Conservation (phyloP, 495 filamentous ascomycete species). For the Xanthoparmelia taractica region DNA sequence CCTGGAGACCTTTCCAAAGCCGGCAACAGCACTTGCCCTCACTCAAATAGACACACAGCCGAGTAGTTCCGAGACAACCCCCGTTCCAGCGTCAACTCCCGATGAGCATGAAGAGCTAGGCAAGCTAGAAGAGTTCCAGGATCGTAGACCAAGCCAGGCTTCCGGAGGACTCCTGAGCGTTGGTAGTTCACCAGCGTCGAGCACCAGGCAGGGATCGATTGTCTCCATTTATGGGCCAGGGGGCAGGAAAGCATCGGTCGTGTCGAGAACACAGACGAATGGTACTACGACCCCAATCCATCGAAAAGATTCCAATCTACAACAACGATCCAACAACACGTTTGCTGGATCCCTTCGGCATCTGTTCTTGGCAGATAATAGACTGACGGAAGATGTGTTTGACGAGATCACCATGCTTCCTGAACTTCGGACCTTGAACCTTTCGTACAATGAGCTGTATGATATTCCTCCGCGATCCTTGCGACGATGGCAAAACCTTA, state of each 20-base stretch:
- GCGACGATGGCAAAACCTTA: conserved; percentile 75
- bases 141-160: conserved; percentile 74
- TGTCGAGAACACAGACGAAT: conserved; percentile 58
- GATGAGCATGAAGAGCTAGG: conserved; percentile 67
- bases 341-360: conserved; percentile 79
- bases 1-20: conserved; percentile 81
- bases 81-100: conserved; percentile 39
- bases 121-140: conserved; percentile 53
- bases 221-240: conserved; percentile 68
- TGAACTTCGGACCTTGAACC: conserved; percentile 81
- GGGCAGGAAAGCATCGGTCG: conserved; percentile 73
- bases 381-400: conserved; percentile 87
- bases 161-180: conserved; percentile 68
- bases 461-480: conserved; percentile 86
- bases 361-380: conserved; percentile 86
- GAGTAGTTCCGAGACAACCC: conserved; percentile 45
- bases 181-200: conserved; percentile 58
- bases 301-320: conserved; percentile 84
- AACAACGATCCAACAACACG: conserved; percentile 62
- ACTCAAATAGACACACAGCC: conserved; percentile 39
- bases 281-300: conserved; percentile 50
- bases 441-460: conserved; percentile 89
- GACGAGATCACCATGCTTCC: conserved; percentile 76
- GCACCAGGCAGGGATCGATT: conserved; percentile 69
- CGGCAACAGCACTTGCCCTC: conserved; percentile 46